Percentiles rank a stretch among this genome's conserved stretches.
phyloP scores from a whole-genome alignment of 2,329 filamentous ascomycete species.

The Aspergillus aculeatinus region DNA sequence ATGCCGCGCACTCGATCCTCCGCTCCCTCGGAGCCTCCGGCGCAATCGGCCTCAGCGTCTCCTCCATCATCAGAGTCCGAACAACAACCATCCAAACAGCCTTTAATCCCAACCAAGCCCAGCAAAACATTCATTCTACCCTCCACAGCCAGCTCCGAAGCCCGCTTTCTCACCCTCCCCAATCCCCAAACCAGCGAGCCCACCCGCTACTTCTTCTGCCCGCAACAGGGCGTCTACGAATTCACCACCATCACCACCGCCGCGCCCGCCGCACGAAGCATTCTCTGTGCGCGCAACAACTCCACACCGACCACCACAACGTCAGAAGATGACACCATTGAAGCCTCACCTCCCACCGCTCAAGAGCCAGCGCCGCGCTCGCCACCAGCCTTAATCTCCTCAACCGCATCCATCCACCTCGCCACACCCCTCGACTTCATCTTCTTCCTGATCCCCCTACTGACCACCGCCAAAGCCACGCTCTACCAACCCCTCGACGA shows the following conservation, averaged over 20 bases:
- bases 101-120: conserved; percentile 28
- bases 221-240: conserved; percentile 58
- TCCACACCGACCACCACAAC: not conserved
- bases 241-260: conserved; percentile 58
- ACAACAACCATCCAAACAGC: conserved; percentile 18
- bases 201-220: conserved; percentile 60
- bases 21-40: conserved; percentile 15
- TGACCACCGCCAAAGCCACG: conserved; percentile 53
- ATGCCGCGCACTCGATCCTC: conserved; percentile 26
- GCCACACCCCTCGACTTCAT: conserved; percentile 81
- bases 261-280: conserved; percentile 53
- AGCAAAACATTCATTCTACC: conserved; percentile 60
- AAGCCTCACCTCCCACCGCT: not conserved
- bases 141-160: conserved; percentile 49
- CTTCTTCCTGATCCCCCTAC: conserved; percentile 76
- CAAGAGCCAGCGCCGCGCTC: not conserved
- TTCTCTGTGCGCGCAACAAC: conserved; percentile 49
- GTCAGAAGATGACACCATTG: conserved; percentile 45
- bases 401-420: conserved; percentile 72
- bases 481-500: conserved; percentile 52
- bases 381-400: conserved; percentile 46
- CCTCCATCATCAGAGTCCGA: conserved; percentile 10
- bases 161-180: conserved; percentile 56
- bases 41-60: conserved; percentile 6
- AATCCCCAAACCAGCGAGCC: conserved; percentile 52